These are phyloP conservation scores for Acanthamoeba rhysodes DNA, from an alignment of 208 protist genomes.

Conservation along the genomic window DNA sequence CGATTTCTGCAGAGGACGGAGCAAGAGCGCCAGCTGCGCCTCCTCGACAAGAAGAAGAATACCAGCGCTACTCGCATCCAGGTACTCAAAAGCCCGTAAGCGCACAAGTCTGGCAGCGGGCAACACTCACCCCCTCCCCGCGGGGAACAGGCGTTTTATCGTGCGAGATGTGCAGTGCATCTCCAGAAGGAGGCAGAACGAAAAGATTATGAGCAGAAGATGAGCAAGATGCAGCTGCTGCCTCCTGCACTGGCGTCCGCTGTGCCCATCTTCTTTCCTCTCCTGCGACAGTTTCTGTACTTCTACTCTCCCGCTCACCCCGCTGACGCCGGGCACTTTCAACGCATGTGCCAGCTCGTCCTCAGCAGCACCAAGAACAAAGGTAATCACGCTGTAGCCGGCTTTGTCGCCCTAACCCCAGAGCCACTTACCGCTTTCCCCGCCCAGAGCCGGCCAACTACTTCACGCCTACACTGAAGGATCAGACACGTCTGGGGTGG, in stretches of 20 bases:
- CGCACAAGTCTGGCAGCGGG: neutral
- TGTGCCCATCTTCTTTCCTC: conserved; percentile 70
- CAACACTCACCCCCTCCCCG: neutral
- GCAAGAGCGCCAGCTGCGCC: conserved; percentile 22
- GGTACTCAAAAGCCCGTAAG: neutral
- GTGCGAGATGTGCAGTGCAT: neutral
- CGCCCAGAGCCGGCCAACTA: conserved; percentile 31
- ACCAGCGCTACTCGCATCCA: conserved; percentile 8
- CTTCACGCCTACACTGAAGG: conserved; percentile 1
- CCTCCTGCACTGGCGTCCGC: neutral
- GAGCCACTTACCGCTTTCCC: neutral
- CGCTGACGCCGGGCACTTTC: neutral
- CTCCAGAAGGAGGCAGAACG: conserved; percentile 10
- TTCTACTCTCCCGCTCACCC: neutral
- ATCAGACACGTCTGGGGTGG: conserved; percentile 15
- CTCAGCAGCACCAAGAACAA: conserved; percentile 56
- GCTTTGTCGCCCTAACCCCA: neutral
- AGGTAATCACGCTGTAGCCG: neutral
- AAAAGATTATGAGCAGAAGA: conserved; percentile 1
- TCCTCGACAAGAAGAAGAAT: conserved; percentile 44
- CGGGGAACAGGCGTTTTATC: neutral
- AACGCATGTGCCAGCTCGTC: conserved; percentile 32
- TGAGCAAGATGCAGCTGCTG: conserved; percentile 37
- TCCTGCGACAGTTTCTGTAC: conserved; percentile 66
- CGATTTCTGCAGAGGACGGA: conserved; percentile 52